Conservation (phyloP, 345 rosid genomes). For the Odontarrhena argentea region DNA sequence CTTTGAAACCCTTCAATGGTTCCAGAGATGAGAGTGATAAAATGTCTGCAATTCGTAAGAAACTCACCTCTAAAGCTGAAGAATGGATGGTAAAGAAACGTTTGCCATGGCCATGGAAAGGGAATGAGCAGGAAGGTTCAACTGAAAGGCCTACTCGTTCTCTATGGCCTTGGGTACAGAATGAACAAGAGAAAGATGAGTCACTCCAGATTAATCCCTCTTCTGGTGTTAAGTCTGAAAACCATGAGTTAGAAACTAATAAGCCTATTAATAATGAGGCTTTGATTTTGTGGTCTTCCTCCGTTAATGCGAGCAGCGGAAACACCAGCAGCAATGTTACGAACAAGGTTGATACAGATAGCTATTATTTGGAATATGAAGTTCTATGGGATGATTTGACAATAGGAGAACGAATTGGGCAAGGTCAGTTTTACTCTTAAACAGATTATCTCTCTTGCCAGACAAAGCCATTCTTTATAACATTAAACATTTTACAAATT, state of each 20-base stretch:
- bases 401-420: constrained; percentile 86
- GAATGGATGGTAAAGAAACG: constrained; percentile 77
- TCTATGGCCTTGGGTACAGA: constrained; percentile 52
- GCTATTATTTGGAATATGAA: constrained; percentile 80
- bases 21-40: constrained; percentile 66
- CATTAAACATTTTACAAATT: not conserved
- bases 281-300: constrained; percentile 76
- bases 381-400: constrained; percentile 93
- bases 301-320: constrained; percentile 76
- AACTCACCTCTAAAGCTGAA: constrained; percentile 66
- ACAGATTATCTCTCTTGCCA: constrained; percentile 2
- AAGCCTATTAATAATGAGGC: constrained; percentile 63
- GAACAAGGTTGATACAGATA: constrained; percentile 74
- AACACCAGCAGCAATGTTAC: constrained; percentile 75
- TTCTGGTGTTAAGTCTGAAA: constrained; percentile 49
- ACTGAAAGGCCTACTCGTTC: constrained; percentile 49
- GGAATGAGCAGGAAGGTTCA: constrained; percentile 60
- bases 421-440: constrained; percentile 56
- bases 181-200: constrained; percentile 49
- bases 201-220: constrained; percentile 46
- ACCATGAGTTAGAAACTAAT: constrained; percentile 47
- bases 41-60: constrained; percentile 62
- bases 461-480: constrained; percentile 11
- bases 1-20: constrained; percentile 47
- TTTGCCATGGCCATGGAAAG: constrained; percentile 82